Percentiles rank a stretch among this genome's conserved stretches.
These are phyloP conservation scores for Talaromyces liani DNA, from an alignment of 495 filamentous ascomycete genomes.

Conservation along the genomic window DNA sequence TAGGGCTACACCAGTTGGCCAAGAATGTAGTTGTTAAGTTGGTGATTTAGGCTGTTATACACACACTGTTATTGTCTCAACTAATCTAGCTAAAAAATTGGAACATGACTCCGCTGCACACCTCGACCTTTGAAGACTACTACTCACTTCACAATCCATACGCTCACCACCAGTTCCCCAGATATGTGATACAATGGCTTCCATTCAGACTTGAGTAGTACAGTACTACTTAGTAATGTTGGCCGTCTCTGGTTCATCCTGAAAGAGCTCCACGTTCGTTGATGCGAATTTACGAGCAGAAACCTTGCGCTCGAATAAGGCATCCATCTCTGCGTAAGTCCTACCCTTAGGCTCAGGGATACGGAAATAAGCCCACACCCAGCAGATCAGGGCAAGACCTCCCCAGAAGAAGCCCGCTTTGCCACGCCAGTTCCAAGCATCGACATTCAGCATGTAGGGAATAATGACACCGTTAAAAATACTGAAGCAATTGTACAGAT, in stretches of 20 bases:
- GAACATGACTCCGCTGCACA: too few relatives aligned
- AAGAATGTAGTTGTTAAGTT: too few relatives aligned
- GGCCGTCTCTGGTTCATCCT: background rate
- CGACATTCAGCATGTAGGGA: conserved; percentile 55
- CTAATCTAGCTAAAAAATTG: too few relatives aligned
- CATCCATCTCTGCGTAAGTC: conserved; percentile 54
- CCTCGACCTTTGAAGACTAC: too few relatives aligned
- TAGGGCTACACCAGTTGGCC: too few relatives aligned
- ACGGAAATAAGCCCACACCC: conserved; percentile 54
- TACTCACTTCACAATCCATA: too few relatives aligned
- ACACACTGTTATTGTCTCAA: too few relatives aligned
- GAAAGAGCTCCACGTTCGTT: conserved; percentile 46
- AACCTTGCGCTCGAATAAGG: conserved; percentile 47
- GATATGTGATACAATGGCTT: too few relatives aligned
- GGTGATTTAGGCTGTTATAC: too few relatives aligned
- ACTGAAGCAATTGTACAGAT: conserved; percentile 52
- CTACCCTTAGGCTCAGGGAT: conserved; percentile 53
- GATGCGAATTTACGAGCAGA: conserved; percentile 49
- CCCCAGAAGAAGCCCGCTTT: conserved; percentile 59
- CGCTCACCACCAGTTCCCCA: too few relatives aligned
- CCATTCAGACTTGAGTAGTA: too few relatives aligned
- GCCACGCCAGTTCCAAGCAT: conserved; percentile 54
- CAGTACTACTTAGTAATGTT: too few relatives aligned
- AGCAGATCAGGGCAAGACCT: conserved; percentile 49
- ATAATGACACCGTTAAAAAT: conserved; percentile 54